phyloP scores from a whole-genome alignment of 139 green algal genomes.

The Gonium pectorale region DNA sequence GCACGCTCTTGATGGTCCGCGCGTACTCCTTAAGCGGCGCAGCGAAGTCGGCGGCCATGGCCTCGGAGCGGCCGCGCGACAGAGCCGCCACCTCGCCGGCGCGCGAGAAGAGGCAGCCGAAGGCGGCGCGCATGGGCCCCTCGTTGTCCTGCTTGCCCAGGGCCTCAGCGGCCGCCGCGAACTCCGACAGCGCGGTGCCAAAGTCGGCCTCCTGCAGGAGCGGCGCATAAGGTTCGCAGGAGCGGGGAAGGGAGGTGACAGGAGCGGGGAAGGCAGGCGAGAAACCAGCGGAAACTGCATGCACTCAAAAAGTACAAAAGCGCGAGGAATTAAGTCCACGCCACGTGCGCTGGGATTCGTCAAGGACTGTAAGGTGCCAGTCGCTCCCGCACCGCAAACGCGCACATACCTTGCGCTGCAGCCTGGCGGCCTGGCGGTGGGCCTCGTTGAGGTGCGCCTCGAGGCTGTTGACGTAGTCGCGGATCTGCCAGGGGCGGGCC shows the following conservation, averaged over 20 bases:
- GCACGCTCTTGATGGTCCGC: conserved; percentile 74
- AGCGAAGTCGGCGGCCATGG: conserved; percentile 76
- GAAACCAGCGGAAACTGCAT: no score
- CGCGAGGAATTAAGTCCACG: no score
- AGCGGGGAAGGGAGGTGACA: background rate
- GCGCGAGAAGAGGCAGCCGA: conserved; percentile 41
- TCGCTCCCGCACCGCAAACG: no score
- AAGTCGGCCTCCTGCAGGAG: conserved; percentile 85
- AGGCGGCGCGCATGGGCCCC: conserved; percentile 50
- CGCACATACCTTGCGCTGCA: conserved; percentile 21
- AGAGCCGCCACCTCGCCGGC: conserved; percentile 30
- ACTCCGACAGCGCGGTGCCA: conserved; percentile 78
- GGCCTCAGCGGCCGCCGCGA: conserved; percentile 71
- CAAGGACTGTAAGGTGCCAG: no score
- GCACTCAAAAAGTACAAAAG: no score
- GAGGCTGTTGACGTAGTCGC: conserved; percentile 85
- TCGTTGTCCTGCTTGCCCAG: conserved; percentile 63
- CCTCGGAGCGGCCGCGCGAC: conserved; percentile 42
- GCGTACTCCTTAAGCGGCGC: conserved; percentile 89
- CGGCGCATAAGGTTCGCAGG: no score
- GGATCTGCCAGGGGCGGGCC: conserved; percentile 47
- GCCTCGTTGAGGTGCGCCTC: conserved; percentile 89
- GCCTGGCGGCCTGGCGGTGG: conserved; percentile 56
- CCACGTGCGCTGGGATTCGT: no score
- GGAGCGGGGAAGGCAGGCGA: no score